Evolutionary conservation across 2,329 filamentous ascomycete species (phyloP), one percentile per base, ranked within the genome.

Genomic region (Cytospora leucostoma): DNA sequence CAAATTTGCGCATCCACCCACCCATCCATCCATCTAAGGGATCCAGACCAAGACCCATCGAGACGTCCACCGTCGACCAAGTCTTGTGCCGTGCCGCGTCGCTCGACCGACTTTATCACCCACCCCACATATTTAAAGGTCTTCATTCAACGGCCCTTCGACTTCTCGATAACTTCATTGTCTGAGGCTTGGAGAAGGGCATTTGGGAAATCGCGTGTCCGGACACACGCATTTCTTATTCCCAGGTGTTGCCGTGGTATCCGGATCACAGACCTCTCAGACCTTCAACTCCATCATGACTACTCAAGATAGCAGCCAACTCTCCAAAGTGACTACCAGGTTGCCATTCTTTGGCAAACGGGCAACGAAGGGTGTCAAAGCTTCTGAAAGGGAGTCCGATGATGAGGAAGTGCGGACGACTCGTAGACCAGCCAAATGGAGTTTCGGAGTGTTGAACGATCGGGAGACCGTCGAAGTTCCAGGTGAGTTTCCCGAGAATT

Each of bases 401-500:
- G 64, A 59, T 17, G 61, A 63, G 54, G 63, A 62, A n/a, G 33
- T 37, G 15, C 37, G 11, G 6, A 34, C 35, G 17, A 19, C 53
- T 15, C 13, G 34, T n/a, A 49, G 21, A 32, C 19, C 61, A 10
- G 56, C 79, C 7, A 82, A 73, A 75, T 87, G 84, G 85, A 83
- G 79, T 56, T 79, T 96, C 78, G 93, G 93, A n/a, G 91, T 97
- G 33, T 75, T 97, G 67, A 93, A 92, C 71, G 92, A 95, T 70
- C 85, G 79, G 55, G 75, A 88, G 63, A 97, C 93, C 0, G 90
- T 95, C 67, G 91, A 96, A 76, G 93, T 97, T 13, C 93, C 93
- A 68, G 92, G 91, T 93, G 78, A 67, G 83, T 47, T 21, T 17
- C 13, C 32, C 32, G 17, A 6, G 35, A 19, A 19, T 11, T 21